Conservation (phyloP, 1,284 basidiomycete species). For the Albatrellus sp. region DNA sequence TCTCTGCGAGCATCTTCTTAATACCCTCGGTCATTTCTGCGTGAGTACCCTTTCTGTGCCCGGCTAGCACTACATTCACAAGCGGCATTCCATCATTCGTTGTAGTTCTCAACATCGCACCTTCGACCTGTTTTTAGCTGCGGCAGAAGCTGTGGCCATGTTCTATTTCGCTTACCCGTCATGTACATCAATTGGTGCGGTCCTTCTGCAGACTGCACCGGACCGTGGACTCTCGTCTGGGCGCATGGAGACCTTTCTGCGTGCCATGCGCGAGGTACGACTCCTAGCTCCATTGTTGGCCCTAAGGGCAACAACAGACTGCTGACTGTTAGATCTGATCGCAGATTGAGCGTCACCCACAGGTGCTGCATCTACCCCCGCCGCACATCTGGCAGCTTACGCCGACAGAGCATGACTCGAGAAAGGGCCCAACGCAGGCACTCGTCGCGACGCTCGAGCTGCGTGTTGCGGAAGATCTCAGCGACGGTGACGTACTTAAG, state of each 20-base stretch:
- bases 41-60: constrained; percentile 24
- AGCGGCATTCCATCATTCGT: background rate
- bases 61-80: too few relatives aligned
- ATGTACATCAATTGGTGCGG: constrained; percentile 66
- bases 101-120: constrained; percentile 46
- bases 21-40: constrained; percentile 32
- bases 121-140: constrained; percentile 67
- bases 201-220: constrained; percentile 82
- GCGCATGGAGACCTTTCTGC: constrained; percentile 68
- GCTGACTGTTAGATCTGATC: too few relatives aligned
- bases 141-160: constrained; percentile 62
- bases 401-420: constrained; percentile 24
- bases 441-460: constrained; percentile 77
- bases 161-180: constrained; percentile 75
- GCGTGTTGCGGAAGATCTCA: constrained; percentile 56
- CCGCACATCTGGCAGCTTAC: constrained; percentile 82
- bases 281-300: constrained; percentile 5
- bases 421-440: constrained; percentile 13
- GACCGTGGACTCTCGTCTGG: constrained; percentile 41
- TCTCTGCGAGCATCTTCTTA: constrained; percentile 29
- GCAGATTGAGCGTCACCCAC: constrained; percentile 68
- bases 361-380: constrained; percentile 65
- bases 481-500: constrained; percentile 42
- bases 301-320: background rate
- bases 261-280: constrained; percentile 68